A percentile compares a stretch with the other conserved stretches of the same genome.
These are phyloP conservation scores for Penicillium lividum DNA, from an alignment of 495 filamentous ascomycete genomes.

Conservation along the genomic window DNA sequence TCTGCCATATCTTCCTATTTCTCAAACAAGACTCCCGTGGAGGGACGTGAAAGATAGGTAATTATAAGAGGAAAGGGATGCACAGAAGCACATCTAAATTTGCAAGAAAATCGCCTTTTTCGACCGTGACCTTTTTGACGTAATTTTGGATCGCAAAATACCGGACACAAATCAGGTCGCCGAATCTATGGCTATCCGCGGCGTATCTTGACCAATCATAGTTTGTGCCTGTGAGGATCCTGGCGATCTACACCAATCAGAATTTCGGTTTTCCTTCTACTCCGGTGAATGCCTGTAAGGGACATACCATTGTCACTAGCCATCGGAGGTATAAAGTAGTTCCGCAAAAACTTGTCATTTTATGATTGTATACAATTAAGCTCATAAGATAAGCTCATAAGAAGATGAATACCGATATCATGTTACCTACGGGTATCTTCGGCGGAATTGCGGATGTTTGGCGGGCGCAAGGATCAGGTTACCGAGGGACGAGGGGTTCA, in stretches of 20 bases:
- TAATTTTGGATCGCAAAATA: slow-evolving; percentile 31
- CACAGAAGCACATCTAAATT: neutral
- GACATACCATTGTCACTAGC: slow-evolving; percentile 6
- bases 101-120: slow-evolving; percentile 11
- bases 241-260: slow-evolving; percentile 32
- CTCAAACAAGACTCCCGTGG: slow-evolving; percentile 27
- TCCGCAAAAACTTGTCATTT: slow-evolving; percentile 8
- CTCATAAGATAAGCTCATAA: neutral
- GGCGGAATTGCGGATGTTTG: slow-evolving; percentile 25
- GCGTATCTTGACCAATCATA: slow-evolving; percentile 21
- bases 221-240: neutral
- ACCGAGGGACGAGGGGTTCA: slow-evolving; percentile 18
- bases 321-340: slow-evolving; percentile 22
- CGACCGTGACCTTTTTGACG: slow-evolving; percentile 26
- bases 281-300: slow-evolving; percentile 19
- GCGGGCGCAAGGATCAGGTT: slow-evolving; percentile 9
- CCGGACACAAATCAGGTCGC: slow-evolving; percentile 45
- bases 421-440: slow-evolving; percentile 21
- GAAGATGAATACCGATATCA: neutral
- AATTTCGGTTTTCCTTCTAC: slow-evolving; percentile 31
- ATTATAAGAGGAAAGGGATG: slow-evolving; percentile 13
- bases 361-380: neutral
- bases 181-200: slow-evolving; percentile 30
- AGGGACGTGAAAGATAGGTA: slow-evolving; percentile 5
- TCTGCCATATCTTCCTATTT: slow-evolving; percentile 35